A percentile compares a stretch with the other conserved stretches of the same genome.
These are phyloP conservation scores for Phialophora macrospora DNA, from an alignment of 2,329 filamentous ascomycete species.

Conservation along the genomic window DNA sequence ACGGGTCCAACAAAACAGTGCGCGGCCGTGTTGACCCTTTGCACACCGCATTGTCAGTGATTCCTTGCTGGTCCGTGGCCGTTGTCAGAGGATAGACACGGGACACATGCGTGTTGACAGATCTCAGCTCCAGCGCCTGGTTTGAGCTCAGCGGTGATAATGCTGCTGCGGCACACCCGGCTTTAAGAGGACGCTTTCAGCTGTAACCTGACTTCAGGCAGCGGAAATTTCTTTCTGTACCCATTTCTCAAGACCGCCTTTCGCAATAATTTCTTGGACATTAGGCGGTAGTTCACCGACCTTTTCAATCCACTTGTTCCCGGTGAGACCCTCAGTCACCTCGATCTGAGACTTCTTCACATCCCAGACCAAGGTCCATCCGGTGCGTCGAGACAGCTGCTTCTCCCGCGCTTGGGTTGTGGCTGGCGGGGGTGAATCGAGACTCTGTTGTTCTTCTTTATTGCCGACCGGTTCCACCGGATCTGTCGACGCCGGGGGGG, in stretches of 20 bases:
- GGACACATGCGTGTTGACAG: not conserved
- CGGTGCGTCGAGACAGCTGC: conserved; percentile 71
- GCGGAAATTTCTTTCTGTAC: conserved; percentile 69
- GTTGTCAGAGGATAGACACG: not conserved
- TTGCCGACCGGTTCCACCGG: conserved; percentile 54
- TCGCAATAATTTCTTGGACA: conserved; percentile 82
- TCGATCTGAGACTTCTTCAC: conserved; percentile 71
- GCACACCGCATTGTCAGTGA: not conserved
- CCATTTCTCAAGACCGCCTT: conserved; percentile 81
- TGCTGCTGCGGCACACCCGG: not conserved
- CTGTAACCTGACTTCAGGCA: not conserved
- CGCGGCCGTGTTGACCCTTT: not conserved
- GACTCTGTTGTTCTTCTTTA: conserved; percentile 49
- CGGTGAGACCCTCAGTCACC: conserved; percentile 71
- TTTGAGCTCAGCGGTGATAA: not conserved
- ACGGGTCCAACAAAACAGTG: not conserved
- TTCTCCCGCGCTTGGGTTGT: conserved; percentile 55
- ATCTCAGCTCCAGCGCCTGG: not conserved
- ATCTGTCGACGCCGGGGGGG: conserved; percentile 38
- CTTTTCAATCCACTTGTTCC: conserved; percentile 74
- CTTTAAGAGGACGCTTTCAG: not conserved
- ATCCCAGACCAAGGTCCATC: conserved; percentile 85
- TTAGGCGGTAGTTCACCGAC: conserved; percentile 83
- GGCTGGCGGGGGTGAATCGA: conserved; percentile 57
- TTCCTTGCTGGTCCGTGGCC: not conserved